Evolutionary conservation across 306 rosid genomes (phyloP).

Genomic region (Astragalus membranaceus): DNA sequence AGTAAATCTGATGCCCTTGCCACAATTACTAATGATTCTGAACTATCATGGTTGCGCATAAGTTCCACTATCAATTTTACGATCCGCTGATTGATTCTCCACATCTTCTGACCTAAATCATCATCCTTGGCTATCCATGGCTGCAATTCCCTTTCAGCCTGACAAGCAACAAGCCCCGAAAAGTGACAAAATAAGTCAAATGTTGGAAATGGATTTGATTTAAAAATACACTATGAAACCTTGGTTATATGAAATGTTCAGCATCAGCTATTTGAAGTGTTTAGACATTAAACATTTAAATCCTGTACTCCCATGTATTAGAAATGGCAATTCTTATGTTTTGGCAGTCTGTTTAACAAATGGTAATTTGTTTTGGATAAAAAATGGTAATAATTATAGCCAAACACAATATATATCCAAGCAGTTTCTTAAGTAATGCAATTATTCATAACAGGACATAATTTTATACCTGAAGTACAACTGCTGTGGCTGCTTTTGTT

Average conservation of each 20-base stretch:
- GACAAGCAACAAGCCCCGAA: slow-evolving; percentile 33
- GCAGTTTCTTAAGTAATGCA: slow-evolving; percentile 5
- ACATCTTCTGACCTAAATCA: slow-evolving; percentile 87
- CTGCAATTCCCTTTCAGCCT: slow-evolving; percentile 93
- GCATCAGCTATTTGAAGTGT: slow-evolving; percentile 10
- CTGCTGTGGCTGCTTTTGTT: slow-evolving; percentile 83
- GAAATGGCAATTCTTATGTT: neutral
- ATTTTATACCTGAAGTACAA: slow-evolving; percentile 83
- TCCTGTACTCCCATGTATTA: neutral
- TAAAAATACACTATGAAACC: slow-evolving; percentile 10
- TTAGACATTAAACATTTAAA: neutral
- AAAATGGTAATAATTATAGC: neutral
- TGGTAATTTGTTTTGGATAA: neutral
- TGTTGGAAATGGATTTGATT: slow-evolving; percentile 7
- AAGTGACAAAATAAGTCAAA: slow-evolving; percentile 33
- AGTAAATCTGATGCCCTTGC: slow-evolving; percentile 96
- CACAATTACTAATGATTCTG: slow-evolving; percentile 76
- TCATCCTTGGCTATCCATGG: slow-evolving; percentile 99
- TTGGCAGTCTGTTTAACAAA: neutral
- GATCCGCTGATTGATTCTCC: slow-evolving; percentile 92
- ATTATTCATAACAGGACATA: slow-evolving; percentile 19
- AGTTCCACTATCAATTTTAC: slow-evolving; percentile 87
- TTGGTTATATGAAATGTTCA: neutral
- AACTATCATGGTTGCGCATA: slow-evolving; percentile 83
- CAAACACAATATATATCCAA: slow-evolving; percentile 13